phyloP scores from a whole-genome alignment of 176 grass and related monocot genomes.

The Oryza meridionalis region DNA sequence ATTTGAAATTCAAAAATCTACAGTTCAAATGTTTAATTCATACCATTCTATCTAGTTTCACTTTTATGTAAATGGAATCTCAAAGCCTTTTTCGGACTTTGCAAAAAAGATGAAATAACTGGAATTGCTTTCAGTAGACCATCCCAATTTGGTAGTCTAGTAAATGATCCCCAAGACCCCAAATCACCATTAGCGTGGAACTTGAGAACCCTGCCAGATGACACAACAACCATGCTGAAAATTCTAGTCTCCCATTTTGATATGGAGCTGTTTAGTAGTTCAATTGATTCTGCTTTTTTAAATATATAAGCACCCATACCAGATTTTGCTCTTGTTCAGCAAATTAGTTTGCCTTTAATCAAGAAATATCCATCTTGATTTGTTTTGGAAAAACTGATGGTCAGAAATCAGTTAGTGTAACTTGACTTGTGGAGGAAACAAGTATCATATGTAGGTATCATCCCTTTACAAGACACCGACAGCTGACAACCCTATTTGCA shows the following conservation, averaged over 20 bases:
- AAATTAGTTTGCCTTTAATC: neutral
- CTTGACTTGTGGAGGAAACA: neutral
- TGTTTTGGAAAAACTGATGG: neutral
- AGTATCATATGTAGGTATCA: neutral
- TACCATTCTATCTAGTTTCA: constrained; percentile 4
- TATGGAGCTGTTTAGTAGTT: neutral
- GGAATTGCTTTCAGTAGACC: neutral
- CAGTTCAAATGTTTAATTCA: neutral
- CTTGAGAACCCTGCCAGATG: neutral
- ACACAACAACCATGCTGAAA: neutral
- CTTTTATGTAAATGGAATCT: neutral
- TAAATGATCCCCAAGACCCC: neutral
- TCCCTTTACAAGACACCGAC: neutral
- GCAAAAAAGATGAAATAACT: neutral
- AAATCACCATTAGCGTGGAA: neutral
- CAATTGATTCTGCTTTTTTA: neutral
- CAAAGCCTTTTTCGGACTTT: constrained; percentile 17
- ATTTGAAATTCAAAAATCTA: neutral
- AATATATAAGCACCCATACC: neutral
- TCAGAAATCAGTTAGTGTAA: neutral
- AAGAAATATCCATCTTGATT: constrained; percentile 15
- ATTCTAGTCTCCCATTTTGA: neutral
- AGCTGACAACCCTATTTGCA: neutral
- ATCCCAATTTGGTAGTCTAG: neutral
- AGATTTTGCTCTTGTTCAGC: neutral